Evolutionary conservation across 164 flowering plant species (phyloP), one percentile per base, ranked within the genome.

Genomic region (Aristolochia fimbriata): DNA sequence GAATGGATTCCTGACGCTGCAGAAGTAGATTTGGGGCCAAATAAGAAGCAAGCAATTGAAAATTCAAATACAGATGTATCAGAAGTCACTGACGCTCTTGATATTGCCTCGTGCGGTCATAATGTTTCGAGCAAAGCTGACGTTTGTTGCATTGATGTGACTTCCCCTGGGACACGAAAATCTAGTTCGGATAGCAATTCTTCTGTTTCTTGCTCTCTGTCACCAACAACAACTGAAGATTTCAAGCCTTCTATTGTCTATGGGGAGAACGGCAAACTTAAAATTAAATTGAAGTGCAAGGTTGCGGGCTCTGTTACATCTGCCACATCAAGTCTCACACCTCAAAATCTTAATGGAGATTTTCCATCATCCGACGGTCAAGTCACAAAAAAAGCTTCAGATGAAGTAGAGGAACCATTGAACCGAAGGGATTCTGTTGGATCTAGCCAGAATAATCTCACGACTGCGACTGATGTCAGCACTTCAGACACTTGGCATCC

Each of bases 41-140:
- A 23, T 2, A 52, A 52, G 30, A 52, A 52, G 17, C 56, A 52
- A 31, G 56, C 30, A 22, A 52, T 52, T 52, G 56, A 23, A 22
- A 20, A 4, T 7, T 22, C 17, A 12, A 22, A 27, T 52, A 27
- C 23, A 15, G 23, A 24, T 10, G 56, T 20, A n/a, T 52, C 56
- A 20, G 56, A 52, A 27, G 56, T 52, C 16, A 22, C 56, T 8
- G 56, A 52, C 12, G 56, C 56, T 52, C 30, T 52, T 2, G 56
- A 52, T 13, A 52, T 10, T 15, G 56, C 56, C 30, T 22, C 56
- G 12, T 24, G 56, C 56, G 23, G 56, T 52, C 56, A 52, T 22
- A 52, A 22, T 52, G 56, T 52, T 52, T 52, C 56, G 11, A 15
- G 30, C 53, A 19, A 50, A 19, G 22, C 12, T 50, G 53, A n/a